phyloP scores from a whole-genome alignment of 2,329 filamentous ascomycete genomes.

The Furcasterigmium furcatum region DNA sequence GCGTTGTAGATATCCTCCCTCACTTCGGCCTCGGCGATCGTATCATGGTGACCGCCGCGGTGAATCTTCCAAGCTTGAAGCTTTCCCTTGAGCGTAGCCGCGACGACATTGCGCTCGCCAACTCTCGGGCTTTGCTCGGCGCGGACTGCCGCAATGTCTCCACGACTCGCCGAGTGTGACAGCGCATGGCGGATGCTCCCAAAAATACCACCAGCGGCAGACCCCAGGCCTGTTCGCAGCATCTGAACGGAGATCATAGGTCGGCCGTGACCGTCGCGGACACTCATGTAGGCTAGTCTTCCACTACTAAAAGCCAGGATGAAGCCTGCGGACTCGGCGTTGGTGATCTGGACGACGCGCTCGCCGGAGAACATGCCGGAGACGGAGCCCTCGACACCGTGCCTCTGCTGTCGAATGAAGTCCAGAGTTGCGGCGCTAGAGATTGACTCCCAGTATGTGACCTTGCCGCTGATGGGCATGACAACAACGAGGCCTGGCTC shows the following conservation, averaged over 20 bases:
- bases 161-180: constrained; percentile 65
- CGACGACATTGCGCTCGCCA: constrained; percentile 81
- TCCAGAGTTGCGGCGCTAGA: constrained; percentile 83
- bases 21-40: constrained; percentile 69
- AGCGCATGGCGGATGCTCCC: constrained; percentile 78
- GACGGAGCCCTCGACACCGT: constrained; percentile 73
- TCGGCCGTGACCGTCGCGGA: constrained; percentile 84
- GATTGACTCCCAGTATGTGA: constrained; percentile 95
- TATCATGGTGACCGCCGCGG: constrained; percentile 78
- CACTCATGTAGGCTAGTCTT: constrained; percentile 78
- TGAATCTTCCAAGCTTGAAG: constrained; percentile 87
- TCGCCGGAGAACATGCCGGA: constrained; percentile 77
- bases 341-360: constrained; percentile 70
- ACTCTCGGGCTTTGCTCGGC: constrained; percentile 69
- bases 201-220: constrained; percentile 64
- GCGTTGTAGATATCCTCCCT: constrained; percentile 61
- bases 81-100: constrained; percentile 72
- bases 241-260: constrained; percentile 77
- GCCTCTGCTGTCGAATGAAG: constrained; percentile 77
- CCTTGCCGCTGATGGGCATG: constrained; percentile 77
- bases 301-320: constrained; percentile 82
- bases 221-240: constrained; percentile 59
- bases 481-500: constrained; percentile 86
- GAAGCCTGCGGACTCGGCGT: constrained; percentile 83
- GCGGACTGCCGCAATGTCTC: constrained; percentile 77